Percentiles rank a stretch among this genome's conserved stretches.
These are phyloP conservation scores for Candida albicans DNA, from an alignment of 1,139 yeast genomes.

Conservation along the genomic window DNA sequence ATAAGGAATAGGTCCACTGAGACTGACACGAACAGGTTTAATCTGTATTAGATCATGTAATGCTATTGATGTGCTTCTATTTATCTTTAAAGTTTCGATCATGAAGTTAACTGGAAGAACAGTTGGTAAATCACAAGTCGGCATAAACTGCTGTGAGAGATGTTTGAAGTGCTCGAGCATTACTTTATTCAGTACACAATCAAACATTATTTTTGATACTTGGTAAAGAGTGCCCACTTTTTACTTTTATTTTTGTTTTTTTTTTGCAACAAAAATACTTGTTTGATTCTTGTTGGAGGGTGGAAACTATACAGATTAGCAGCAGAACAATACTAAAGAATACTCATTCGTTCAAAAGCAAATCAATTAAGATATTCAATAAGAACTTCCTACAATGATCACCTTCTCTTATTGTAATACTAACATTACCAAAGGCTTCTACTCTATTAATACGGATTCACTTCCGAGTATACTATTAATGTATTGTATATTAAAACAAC, in stretches of 20 bases:
- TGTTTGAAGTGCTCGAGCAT: background rate
- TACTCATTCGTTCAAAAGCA: too few species aligned
- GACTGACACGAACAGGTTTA: background rate
- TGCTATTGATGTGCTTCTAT: slow-evolving; percentile 1
- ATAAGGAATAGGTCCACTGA: slow-evolving; percentile 1
- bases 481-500: background rate
- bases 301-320: too few species aligned
- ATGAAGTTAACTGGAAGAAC: slow-evolving; percentile 1
- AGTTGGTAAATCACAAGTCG: background rate
- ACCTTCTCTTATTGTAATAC: too few species aligned
- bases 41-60: slow-evolving; percentile 1
- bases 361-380: too few species aligned
- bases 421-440: too few species aligned
- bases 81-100: slow-evolving; percentile 6
- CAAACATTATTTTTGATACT: background rate
- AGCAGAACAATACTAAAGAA: background rate
- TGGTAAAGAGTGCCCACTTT: background rate
- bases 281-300: too few species aligned
- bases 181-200: background rate
- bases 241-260: background rate
- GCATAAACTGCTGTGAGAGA: background rate
- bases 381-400: too few species aligned
- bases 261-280: background rate
- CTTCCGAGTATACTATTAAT: too few species aligned
- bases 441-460: too few species aligned